Evolutionary conservation across 805 yeast species (phyloP).

Genomic region (Novakomyces olei): DNA sequence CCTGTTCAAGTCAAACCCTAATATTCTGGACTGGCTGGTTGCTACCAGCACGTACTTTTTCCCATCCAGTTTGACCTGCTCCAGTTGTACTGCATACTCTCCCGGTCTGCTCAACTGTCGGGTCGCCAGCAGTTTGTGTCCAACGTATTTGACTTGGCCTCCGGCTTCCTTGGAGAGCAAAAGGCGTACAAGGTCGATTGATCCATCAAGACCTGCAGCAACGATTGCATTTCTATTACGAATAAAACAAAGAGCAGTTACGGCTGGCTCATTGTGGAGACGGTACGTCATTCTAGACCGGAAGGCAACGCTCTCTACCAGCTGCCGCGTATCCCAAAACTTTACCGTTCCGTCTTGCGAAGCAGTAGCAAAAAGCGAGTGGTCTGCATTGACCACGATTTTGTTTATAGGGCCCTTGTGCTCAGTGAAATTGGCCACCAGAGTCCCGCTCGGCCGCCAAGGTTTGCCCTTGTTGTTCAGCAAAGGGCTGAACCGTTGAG

Average conservation of each 20-base stretch:
- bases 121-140: too few relatives aligned
- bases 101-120: too few relatives aligned
- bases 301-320: constrained; percentile 34
- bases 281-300: constrained; percentile 13
- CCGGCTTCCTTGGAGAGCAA: constrained; percentile 10
- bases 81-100: constrained; percentile 26
- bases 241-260: constrained; percentile 13
- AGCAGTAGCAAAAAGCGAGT: constrained; percentile 50
- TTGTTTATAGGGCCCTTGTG: constrained; percentile 38
- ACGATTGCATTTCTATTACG: constrained; percentile 14
- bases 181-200: constrained; percentile 12
- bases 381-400: constrained; percentile 36
- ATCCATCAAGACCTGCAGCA: constrained; percentile 14
- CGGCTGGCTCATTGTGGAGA: constrained; percentile 10
- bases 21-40: constrained; percentile 31
- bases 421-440: constrained; percentile 44
- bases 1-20: constrained; percentile 34
- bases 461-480: neutral
- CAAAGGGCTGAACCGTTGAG: too few relatives aligned
- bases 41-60: constrained; percentile 26
- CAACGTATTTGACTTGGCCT: constrained; percentile 21
- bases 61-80: constrained; percentile 21
- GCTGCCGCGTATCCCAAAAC: constrained; percentile 52
- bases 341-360: constrained; percentile 51
- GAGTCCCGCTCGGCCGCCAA: constrained; percentile 26